Base-by-base conservation (phyloP, 2,329 filamentous ascomycete genomes). In the Teratosphaeriaceae sp. region DNA sequence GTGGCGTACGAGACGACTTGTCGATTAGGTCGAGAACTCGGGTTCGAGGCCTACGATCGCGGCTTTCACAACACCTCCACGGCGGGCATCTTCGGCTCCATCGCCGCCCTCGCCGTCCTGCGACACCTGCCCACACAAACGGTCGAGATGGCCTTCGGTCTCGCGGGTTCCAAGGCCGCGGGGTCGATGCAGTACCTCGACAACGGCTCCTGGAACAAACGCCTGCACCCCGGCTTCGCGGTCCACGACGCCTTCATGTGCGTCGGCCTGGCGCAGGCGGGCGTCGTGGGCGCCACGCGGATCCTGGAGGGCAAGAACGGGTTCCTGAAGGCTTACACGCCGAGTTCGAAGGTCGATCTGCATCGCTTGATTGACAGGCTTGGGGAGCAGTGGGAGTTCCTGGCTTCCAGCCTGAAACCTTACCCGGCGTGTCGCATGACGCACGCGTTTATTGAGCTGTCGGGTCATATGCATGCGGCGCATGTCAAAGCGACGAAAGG, bases 141-240 rank as follows among this genome's bases (percentile, higher is more conserved):
- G 2, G 47, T 65, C n/a, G 55, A 58, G 22, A 57, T 55, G 40
- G 63, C 63, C 0, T 66, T 64, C 39, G 64, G 64, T 3, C 51
- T 66, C 7, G 64, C 62, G 1, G 62, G 59, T 3, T 60, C 56
- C 39, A 65, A 64, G 49, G 62, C 64, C 9, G 62, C 62, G 2
- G 64, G 64, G 1, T 60, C 57, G 3, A 64, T 65, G 61, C 64
- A 66, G 39, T 66, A 64, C 43, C 57, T 66, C 16, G 62, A 61
- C 21, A 66, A 66, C 42, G 64, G 64, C 9, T 55, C 49, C 18
- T 64, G 61, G 57, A 65, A 66, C 48, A 66, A 66, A 45, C 54
- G 63, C 6, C 55, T 66, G 2, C 62, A 65, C 47, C 62, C 64
- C 9, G 64, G 64, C 0, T 66, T 66, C 49, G 62, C 64, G 3